Conservation (phyloP, 257 asterid species). For the Ilex asprella region DNA sequence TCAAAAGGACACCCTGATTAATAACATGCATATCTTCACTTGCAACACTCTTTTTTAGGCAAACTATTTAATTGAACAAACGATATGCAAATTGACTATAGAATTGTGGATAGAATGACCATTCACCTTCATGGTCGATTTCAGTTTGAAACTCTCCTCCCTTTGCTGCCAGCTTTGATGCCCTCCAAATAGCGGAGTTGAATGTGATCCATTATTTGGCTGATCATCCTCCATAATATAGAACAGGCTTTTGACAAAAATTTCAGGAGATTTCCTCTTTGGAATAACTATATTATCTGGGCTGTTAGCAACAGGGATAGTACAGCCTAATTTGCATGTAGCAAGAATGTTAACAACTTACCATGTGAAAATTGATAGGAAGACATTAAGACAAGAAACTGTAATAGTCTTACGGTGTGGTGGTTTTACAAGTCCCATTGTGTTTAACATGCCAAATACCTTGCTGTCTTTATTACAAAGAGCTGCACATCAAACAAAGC, state of each 20-base stretch:
- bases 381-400: neutral
- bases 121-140: slow-evolving; percentile 71
- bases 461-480: slow-evolving; percentile 88
- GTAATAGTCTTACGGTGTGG: slow-evolving; percentile 69
- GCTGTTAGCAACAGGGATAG: slow-evolving; percentile 58
- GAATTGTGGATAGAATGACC: neutral
- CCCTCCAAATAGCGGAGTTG: slow-evolving; percentile 85
- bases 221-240: slow-evolving; percentile 56
- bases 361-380: neutral
- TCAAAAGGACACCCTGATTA: too few relatives aligned
- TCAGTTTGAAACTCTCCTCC: slow-evolving; percentile 71
- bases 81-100: neutral
- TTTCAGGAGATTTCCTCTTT: slow-evolving; percentile 43
- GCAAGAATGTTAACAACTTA: slow-evolving; percentile 1
- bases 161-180: slow-evolving; percentile 80
- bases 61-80: neutral
- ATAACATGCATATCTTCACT: neutral
- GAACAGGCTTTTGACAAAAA: slow-evolving; percentile 45
- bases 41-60: neutral
- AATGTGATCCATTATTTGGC: slow-evolving; percentile 44
- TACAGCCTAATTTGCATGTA: slow-evolving; percentile 49
- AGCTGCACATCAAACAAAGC: slow-evolving; percentile 43
- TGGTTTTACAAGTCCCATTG: slow-evolving; percentile 76
- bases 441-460: slow-evolving; percentile 61
- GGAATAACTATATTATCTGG: slow-evolving; percentile 68